Evolutionary conservation across 2,329 filamentous ascomycete species (phyloP), one percentile per base, ranked within the genome.

Genomic region (Monosporascus ibericus): DNA sequence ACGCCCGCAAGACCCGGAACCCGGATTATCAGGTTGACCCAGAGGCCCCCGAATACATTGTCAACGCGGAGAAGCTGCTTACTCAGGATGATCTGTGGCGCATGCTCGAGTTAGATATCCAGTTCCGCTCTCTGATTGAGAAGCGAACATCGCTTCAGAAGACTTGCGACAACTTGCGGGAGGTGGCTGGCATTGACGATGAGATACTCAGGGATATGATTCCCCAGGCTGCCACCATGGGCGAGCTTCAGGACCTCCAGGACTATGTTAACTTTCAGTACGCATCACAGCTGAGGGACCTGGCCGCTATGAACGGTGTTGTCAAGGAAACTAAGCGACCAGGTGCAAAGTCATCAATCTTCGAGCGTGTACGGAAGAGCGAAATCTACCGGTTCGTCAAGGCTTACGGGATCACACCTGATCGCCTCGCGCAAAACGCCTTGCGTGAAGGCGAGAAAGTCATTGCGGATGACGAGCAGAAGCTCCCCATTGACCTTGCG

Each of bases 181-280:
- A 73, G 1, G 71, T 73, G 6, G 73, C 82, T 18, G 79, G 80
- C 3, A 76, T 92, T 20, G 73, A 84, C 24, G 94, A 97, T 64
- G 66, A 76, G 1, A 85, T 90, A 52, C 84, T 97, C 40, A 87
- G 92, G 46, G 86, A 92, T 59, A 86, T 96, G 78, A 80, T 94
- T n/a, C 78, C 81, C 1, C 78, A 84, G 53, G 91, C 92, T 3
- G 83, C 83, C 5, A 92, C 88, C 0, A 92, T 96, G 78, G 94
- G 99, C 67, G 94, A 99, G 67, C 79, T 99, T 18, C 94, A 99
- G 67, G 94, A 99, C 68, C 73, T 99, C 22, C 92, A 97, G 66
- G 94, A 99, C 65, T 97, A 97, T 63, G 76, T 97, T 50, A 91
- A 97, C 65, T 99, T 99, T 70, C 88, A 92, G 64, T 97, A 97